Conservation (phyloP, 495 filamentous ascomycete genomes). For the Parathielavia hyrcaniae region DNA sequence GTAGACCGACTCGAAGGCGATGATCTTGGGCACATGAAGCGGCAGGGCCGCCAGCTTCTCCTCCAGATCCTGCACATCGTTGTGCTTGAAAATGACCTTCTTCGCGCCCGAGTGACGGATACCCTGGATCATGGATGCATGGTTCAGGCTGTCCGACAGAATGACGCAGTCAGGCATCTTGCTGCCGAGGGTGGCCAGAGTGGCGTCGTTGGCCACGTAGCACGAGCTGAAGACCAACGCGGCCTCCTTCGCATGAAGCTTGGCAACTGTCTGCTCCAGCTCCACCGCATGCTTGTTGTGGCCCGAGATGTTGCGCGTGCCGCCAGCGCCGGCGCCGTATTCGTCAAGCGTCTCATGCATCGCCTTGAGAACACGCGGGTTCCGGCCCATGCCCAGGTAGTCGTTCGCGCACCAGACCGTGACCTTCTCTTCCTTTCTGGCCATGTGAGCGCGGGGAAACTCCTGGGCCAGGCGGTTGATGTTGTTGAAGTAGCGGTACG, state of each 20-base stretch:
- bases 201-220: conserved; percentile 97
- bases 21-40: conserved; percentile 83
- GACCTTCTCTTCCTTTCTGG: conserved; percentile 76
- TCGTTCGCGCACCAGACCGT: conserved; percentile 99
- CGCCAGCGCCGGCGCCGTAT: conserved; percentile 92
- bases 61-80: conserved; percentile 85
- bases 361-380: conserved; percentile 72
- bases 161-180: conserved; percentile 96
- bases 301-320: conserved; percentile 94
- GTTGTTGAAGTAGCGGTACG: conserved; percentile 99
- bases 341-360: conserved; percentile 95
- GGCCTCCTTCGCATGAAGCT: conserved; percentile 81
- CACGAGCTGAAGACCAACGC: conserved; percentile 94
- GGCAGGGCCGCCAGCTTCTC: conserved; percentile 83
- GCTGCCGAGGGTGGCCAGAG: conserved; percentile 88
- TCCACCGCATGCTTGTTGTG: conserved; percentile 91
- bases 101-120: conserved; percentile 93
- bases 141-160: conserved; percentile 89
- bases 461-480: conserved; percentile 97
- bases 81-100: conserved; percentile 98
- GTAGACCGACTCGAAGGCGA: conserved; percentile 97
- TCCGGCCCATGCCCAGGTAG: conserved; percentile 95
- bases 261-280: conserved; percentile 77
- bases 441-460: conserved; percentile 90
- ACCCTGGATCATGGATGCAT: conserved; percentile 98